These are phyloP conservation scores for Fabrea salina DNA, from an alignment of 169 alveolate genomes.

Conservation along the genomic window DNA sequence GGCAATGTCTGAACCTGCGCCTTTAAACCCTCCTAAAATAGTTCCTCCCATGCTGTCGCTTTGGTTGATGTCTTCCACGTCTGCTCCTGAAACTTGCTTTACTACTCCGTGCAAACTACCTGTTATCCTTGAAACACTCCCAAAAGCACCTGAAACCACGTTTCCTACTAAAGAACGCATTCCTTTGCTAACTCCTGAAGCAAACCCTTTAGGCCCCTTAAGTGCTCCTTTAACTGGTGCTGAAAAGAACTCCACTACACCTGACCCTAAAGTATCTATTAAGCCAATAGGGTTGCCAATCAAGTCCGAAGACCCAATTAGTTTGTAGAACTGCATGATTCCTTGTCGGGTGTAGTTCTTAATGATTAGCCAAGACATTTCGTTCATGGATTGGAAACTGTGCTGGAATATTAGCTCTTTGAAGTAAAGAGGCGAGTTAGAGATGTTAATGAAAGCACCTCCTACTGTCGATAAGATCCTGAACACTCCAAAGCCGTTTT, in stretches of 20 bases:
- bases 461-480: slow-evolving; percentile 44
- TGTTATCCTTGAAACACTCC: slow-evolving; percentile 61
- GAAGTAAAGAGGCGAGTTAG: slow-evolving; percentile 72
- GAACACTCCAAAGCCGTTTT: slow-evolving; percentile 46
- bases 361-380: slow-evolving; percentile 39
- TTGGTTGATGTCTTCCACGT: neutral
- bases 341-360: slow-evolving; percentile 62
- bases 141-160: slow-evolving; percentile 66
- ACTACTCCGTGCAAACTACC: slow-evolving; percentile 62
- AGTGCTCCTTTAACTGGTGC: slow-evolving; percentile 76
- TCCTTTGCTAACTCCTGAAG: slow-evolving; percentile 75
- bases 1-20: slow-evolving; percentile 68
- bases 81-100: slow-evolving; percentile 40
- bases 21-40: slow-evolving; percentile 45
- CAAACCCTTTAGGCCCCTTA: slow-evolving; percentile 73
- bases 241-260: slow-evolving; percentile 70
- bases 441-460: slow-evolving; percentile 59
- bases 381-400: slow-evolving; percentile 52
- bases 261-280: slow-evolving; percentile 68
- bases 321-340: slow-evolving; percentile 60
- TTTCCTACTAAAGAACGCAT: slow-evolving; percentile 58
- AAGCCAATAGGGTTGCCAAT: slow-evolving; percentile 80
- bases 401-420: slow-evolving; percentile 60
- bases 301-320: slow-evolving; percentile 68
- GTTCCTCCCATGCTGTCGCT: slow-evolving; percentile 35